A percentile compares a stretch with the other conserved stretches of the same genome.
Conservation (phyloP, 352 stramenopile species). For the Phytophthora boehmeriae region DNA sequence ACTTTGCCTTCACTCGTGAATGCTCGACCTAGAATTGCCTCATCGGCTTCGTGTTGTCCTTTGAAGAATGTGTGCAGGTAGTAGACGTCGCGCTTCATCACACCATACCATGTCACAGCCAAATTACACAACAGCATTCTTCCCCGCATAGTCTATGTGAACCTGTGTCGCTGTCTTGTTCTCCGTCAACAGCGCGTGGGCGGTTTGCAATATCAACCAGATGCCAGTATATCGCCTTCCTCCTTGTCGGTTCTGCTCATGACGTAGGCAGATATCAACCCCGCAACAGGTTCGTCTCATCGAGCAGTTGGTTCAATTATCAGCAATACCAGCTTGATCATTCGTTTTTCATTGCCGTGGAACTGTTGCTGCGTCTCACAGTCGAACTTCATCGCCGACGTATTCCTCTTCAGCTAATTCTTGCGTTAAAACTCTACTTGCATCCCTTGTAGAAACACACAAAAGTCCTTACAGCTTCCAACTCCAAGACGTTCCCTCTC, state of each 20-base stretch:
- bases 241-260: slow-evolving; percentile 55
- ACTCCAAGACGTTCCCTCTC: slow-evolving; percentile 51
- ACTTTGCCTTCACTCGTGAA: neutral
- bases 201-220: slow-evolving; percentile 85
- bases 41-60: slow-evolving; percentile 76
- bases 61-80: slow-evolving; percentile 89
- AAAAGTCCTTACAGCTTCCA: slow-evolving; percentile 56
- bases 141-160: neutral
- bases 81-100: slow-evolving; percentile 75
- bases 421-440: slow-evolving; percentile 1
- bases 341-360: slow-evolving; percentile 60
- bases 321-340: slow-evolving; percentile 62
- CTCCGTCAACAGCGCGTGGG: slow-evolving; percentile 67
- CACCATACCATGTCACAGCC: neutral
- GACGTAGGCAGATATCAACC: neutral
- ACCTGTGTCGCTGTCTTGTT: slow-evolving; percentile 88
- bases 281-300: too few species aligned
- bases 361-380: slow-evolving; percentile 50
- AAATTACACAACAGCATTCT: neutral
- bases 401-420: slow-evolving; percentile 63
- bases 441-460: neutral
- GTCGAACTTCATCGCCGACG: slow-evolving; percentile 66
- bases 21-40: slow-evolving; percentile 76
- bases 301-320: neutral
- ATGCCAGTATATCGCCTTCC: slow-evolving; percentile 84